These are phyloP conservation scores for Ceratocystis harringtonii DNA, from an alignment of 2,329 filamentous ascomycete genomes.

Conservation along the genomic window DNA sequence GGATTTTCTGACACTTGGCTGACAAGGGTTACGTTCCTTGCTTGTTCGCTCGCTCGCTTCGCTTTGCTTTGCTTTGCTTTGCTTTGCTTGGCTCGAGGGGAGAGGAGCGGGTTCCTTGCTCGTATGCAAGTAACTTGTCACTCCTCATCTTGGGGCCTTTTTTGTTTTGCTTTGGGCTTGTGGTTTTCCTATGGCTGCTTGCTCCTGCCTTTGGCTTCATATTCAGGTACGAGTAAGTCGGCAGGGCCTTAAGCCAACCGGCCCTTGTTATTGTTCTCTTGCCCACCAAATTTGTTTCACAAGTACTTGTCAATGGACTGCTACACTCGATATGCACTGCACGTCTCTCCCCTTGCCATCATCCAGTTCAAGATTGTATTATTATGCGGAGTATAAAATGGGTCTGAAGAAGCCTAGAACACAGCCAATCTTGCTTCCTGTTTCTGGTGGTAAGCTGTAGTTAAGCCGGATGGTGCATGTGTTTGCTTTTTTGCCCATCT, in stretches of 20 bases:
- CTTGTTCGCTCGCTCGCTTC: not conserved
- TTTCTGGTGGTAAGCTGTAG: no score
- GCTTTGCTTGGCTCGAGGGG: not conserved
- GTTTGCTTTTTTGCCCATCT: no score
- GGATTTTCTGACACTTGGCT: not conserved
- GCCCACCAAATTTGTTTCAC: no score
- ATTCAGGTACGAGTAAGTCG: conserved; percentile 4
- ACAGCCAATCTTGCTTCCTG: no score
- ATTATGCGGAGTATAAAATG: no score
- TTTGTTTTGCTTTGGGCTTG: not conserved
- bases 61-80: not conserved
- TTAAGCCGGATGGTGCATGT: no score
- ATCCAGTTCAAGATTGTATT: no score
- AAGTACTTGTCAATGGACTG: no score
- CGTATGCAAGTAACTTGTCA: conserved; percentile 1
- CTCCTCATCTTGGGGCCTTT: not conserved
- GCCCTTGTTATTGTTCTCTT: not conserved
- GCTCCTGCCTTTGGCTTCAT: not conserved
- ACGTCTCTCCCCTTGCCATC: no score
- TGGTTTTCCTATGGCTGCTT: not conserved
- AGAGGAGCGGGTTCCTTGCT: not conserved
- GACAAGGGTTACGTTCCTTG: not conserved
- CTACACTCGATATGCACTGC: no score
- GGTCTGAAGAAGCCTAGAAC: no score
- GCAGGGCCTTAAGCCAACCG: not conserved